Conservation (phyloP, 2,329 filamentous ascomycete species). For the Colletotrichum gigasporum region DNA sequence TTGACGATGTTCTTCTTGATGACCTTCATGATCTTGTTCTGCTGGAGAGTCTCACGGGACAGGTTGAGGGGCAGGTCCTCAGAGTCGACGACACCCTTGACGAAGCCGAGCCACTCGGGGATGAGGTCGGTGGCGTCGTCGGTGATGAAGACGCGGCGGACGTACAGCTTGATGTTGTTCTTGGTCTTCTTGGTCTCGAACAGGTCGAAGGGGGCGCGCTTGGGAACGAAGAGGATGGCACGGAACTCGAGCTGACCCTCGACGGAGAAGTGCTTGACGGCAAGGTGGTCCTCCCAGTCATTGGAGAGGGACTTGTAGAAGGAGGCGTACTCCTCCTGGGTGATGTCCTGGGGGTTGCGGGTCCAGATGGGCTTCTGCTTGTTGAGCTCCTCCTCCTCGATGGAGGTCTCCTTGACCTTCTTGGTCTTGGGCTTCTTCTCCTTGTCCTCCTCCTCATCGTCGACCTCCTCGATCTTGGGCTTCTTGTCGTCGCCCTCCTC, state of each 20-base stretch:
- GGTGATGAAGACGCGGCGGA: conserved; percentile 99
- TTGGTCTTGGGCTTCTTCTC: conserved; percentile 98
- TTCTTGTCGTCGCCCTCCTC: conserved; percentile 87
- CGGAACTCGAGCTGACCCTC: conserved; percentile 99
- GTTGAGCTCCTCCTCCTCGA: conserved; percentile 99
- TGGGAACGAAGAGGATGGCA: conserved; percentile 98
- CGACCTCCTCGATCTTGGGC: conserved; percentile 93
- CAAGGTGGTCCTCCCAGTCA: conserved; percentile 99
- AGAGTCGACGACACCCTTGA: conserved; percentile 99
- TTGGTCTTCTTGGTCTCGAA: conserved; percentile 99
- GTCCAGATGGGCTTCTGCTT: conserved; percentile 99
- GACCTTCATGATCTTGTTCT: conserved; percentile 99
- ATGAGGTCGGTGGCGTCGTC: conserved; percentile 99
- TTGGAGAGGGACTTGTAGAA: conserved; percentile 99
- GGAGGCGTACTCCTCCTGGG: conserved; percentile 93
- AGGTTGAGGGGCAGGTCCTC: conserved; percentile 99
- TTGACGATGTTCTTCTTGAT: conserved; percentile 99
- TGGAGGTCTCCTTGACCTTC: conserved; percentile 98
- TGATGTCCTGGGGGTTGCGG: conserved; percentile 95
- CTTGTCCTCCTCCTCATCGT: conserved; percentile 84
- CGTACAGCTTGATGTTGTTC: conserved; percentile 99
- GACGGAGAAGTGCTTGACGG: conserved; percentile 99
- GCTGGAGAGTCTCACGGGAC: conserved; percentile 99
- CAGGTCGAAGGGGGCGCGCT: conserved; percentile 98
- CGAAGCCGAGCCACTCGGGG: conserved; percentile 98